Conservation (phyloP, 495 filamentous ascomycete genomes). For the Penicillium coprophilum region DNA sequence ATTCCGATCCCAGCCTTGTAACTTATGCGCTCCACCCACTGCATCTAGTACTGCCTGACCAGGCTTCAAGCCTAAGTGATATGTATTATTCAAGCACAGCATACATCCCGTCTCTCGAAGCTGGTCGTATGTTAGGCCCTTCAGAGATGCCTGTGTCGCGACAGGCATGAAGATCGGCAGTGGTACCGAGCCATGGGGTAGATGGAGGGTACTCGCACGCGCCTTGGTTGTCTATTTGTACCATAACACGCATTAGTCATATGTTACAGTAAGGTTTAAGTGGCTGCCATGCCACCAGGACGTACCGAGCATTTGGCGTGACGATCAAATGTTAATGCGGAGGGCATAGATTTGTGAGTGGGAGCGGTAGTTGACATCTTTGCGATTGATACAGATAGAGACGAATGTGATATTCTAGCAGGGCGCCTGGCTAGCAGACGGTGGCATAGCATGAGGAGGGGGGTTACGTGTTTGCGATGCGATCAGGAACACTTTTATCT, state of each 20-base stretch:
- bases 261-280: background rate
- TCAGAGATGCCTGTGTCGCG: slow-evolving; percentile 94
- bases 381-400: slow-evolving; percentile 10
- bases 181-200: slow-evolving; percentile 88
- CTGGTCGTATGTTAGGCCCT: slow-evolving; percentile 91
- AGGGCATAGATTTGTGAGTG: slow-evolving; percentile 55
- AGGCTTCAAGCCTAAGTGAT: slow-evolving; percentile 92
- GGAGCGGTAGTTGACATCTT: slow-evolving; percentile 41
- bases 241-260: background rate
- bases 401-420: slow-evolving; percentile 2
- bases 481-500: slow-evolving; percentile 20
- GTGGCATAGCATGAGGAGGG: slow-evolving; percentile 24
- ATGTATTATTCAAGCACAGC: slow-evolving; percentile 95
- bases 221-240: slow-evolving; percentile 81
- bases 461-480: slow-evolving; percentile 17
- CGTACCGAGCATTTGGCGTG: slow-evolving; percentile 80
- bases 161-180: slow-evolving; percentile 98
- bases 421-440: slow-evolving; percentile 10
- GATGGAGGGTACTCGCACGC: slow-evolving; percentile 80
- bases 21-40: slow-evolving; percentile 86
- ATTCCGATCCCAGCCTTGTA: slow-evolving; percentile 95
- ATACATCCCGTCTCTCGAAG: slow-evolving; percentile 84
- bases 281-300: slow-evolving; percentile 10
- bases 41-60: slow-evolving; percentile 84
- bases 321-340: slow-evolving; percentile 79